Evolutionary conservation across 176 grass and related monocot genomes (phyloP), one percentile per base, ranked within the genome.

Genomic region (Leersia perrieri): DNA sequence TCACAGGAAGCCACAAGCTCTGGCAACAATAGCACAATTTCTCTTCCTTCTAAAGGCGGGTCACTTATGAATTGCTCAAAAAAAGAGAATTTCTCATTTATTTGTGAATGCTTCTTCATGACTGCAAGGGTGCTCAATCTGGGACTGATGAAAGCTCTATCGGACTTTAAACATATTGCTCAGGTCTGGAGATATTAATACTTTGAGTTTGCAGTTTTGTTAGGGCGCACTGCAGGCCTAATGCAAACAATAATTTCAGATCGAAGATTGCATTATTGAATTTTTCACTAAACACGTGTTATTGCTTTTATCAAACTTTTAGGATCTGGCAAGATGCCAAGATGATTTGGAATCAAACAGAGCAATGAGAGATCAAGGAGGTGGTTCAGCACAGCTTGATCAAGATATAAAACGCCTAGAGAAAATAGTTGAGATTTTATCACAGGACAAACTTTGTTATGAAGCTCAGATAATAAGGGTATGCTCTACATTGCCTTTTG

Each of bases 51-150:
- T 72, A 82, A 85, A 73, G 68, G 49, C 38, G 82, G 73, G 66
- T 27, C 89, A 45, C 63, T 83, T 60, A 66, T 70, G 82, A 75
- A 68, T 65, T 73, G 62, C 67, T 58, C 81, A 76, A 98, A 83
- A 64, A 94, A 93, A 77, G 88, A 93, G 2, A 98, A 95, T 57
- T 98, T 88, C 73, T 95, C 92, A 34, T 98, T 98, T 89, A 90
- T 95, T 83, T 98, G 95, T 0, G 92, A 98, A 75, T 98, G 90
- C 82, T 98, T 95, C 84, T 98, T 98, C 86, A 98, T 98, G 95
- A 95, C 92, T 13, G 79, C 95, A 75, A 87, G 95, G 55, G 96
- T 93, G 51, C 90, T 99, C 76, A 99, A 95, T 74, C 82, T 99
- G 38, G 96, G 96, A n/a, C 70, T 99, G 71, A 84, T 93, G 83